These are phyloP conservation scores for Amborella trichopoda DNA, from an alignment of 164 flowering plant species.

Conservation along the genomic window DNA sequence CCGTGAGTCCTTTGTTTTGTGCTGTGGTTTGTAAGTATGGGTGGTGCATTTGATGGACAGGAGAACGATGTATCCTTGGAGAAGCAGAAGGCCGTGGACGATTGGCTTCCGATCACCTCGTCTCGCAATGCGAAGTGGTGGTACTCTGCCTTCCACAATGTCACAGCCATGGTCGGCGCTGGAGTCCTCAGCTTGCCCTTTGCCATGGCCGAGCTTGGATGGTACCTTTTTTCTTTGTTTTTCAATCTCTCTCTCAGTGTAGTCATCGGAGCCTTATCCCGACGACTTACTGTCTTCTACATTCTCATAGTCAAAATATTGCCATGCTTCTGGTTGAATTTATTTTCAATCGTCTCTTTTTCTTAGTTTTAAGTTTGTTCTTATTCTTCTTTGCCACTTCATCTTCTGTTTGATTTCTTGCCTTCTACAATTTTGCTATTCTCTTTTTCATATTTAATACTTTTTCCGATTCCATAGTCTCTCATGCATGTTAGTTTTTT, in stretches of 20 bases:
- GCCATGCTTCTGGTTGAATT: not conserved
- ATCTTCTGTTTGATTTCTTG: not conserved
- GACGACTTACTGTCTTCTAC: no score
- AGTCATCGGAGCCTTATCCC: no score
- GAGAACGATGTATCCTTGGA: no score
- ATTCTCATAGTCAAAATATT: not conserved
- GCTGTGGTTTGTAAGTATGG: no score
- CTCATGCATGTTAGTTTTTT: not conserved
- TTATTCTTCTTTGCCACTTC: not conserved
- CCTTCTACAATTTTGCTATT: not conserved
- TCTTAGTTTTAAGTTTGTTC: not conserved
- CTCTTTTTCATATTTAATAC: not conserved
- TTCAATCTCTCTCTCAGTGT: no score
- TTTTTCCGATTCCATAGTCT: not conserved
- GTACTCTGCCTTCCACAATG: conserved; percentile 61
- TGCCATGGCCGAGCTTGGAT: conserved; percentile 55
- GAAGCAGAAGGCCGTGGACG: conserved; percentile 22
- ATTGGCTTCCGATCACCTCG: conserved; percentile 56
- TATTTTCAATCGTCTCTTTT: not conserved
- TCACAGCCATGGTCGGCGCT: conserved; percentile 67
- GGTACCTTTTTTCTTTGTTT: conserved; percentile 19
- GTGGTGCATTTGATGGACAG: no score
- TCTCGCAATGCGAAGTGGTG: conserved; percentile 46
- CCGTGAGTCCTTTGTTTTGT: no score
- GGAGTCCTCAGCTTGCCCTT: conserved; percentile 54